Percentiles rank a stretch among this genome's conserved stretches.
Conservation (phyloP, 345 rosid genomes). For the Populus simonii region DNA sequence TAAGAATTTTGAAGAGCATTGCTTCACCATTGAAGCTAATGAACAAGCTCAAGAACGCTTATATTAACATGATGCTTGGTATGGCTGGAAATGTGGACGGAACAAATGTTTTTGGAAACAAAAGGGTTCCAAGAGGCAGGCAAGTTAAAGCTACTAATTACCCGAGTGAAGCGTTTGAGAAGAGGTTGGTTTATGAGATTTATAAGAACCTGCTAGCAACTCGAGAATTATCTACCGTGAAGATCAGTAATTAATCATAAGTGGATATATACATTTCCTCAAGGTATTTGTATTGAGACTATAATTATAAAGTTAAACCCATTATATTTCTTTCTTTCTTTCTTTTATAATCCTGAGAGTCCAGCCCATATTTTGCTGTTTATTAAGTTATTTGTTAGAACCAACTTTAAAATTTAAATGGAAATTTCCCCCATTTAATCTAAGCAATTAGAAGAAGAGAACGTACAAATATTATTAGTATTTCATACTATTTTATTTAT, state of each 20-base stretch:
- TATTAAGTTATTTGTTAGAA: too few relatives aligned
- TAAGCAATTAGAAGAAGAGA: too few relatives aligned
- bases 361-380: too few relatives aligned
- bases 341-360: too few relatives aligned
- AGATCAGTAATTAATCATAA: neutral
- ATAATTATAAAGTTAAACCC: too few relatives aligned
- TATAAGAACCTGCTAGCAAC: slow-evolving; percentile 27
- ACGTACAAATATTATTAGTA: too few relatives aligned
- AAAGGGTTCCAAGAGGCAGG: slow-evolving; percentile 29
- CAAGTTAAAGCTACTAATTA: neutral
- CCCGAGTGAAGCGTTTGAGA: slow-evolving; percentile 29
- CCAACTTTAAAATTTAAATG: too few relatives aligned
- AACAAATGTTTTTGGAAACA: slow-evolving; percentile 21
- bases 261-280: too few relatives aligned
- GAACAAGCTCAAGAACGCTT: slow-evolving; percentile 31
- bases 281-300: neutral
- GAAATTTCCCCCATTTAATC: too few relatives aligned
- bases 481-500: too few relatives aligned
- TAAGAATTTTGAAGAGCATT: slow-evolving; percentile 16
- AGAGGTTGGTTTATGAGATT: slow-evolving; percentile 39
- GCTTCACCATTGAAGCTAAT: slow-evolving; percentile 27
- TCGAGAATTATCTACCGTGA: slow-evolving; percentile 4
- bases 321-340: too few relatives aligned
- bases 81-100: slow-evolving; percentile 25
- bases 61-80: slow-evolving; percentile 34